Evolutionary conservation across 345 rosid species (phyloP).

Genomic region (thale cress (Arabidopsis thaliana)): TAIR10.1 NC_003071.7:5707501-5708000

Average conservation of each 20-base stretch:
- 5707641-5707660: slow-evolving; percentile 35
- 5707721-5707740: neutral
- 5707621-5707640: slow-evolving; percentile 27
- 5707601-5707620: slow-evolving; percentile 81
- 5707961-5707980: neutral
- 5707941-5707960: neutral
- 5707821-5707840: neutral
- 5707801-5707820: neutral
- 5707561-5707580: slow-evolving; percentile 86
- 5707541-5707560: slow-evolving; percentile 96
- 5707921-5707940: slow-evolving; percentile 6
- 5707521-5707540: slow-evolving; percentile 87
- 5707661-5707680: neutral
- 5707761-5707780: neutral
- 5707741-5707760: neutral
- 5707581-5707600: slow-evolving; percentile 67
- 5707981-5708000: neutral
- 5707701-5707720: slow-evolving; percentile 2
- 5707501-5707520: slow-evolving; percentile 59
- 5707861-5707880: neutral
- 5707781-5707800: neutral
- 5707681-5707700: neutral
- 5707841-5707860: neutral
- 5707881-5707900: slow-evolving; percentile 9
- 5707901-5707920: neutral